These are phyloP conservation scores for Trichomonascus vanleenenianus DNA, from an alignment of 805 yeast genomes.

Conservation along the genomic window DNA sequence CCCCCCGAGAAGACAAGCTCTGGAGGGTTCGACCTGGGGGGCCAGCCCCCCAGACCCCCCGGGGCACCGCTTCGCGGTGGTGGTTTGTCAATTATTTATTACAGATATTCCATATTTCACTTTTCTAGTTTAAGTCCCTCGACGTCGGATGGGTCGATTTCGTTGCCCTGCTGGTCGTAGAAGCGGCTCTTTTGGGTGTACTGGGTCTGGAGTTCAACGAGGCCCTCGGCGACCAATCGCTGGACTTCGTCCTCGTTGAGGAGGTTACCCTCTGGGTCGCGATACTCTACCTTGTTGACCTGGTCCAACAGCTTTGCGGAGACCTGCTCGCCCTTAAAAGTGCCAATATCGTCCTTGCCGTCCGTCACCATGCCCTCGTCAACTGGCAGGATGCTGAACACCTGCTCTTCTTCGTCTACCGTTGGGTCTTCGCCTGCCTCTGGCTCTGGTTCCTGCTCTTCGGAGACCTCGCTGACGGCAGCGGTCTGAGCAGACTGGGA, in stretches of 20 bases:
- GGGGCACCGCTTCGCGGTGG: too few species aligned
- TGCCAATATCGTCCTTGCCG: not conserved
- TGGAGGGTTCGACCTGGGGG: too few species aligned
- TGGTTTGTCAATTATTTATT: not conserved
- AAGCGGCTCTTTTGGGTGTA: conserved; percentile 4
- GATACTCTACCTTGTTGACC: conserved; percentile 23
- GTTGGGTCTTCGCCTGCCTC: conserved; percentile 1
- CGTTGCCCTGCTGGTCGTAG: conserved; percentile 11
- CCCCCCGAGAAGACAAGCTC: too few species aligned
- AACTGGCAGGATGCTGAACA: not conserved
- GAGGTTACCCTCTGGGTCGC: conserved; percentile 33
- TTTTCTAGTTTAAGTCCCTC: not conserved
- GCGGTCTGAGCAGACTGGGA: too few species aligned
- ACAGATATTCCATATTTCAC: not conserved
- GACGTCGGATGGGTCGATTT: not conserved
- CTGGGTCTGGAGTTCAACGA: conserved; percentile 12
- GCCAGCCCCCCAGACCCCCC: too few species aligned
- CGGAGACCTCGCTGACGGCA: conserved; percentile 8
- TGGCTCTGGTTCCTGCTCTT: conserved; percentile 12
- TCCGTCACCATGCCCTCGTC: not conserved
- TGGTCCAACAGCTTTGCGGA: not conserved
- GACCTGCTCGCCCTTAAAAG: not conserved
- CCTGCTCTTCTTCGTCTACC: conserved; percentile 3
- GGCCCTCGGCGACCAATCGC: conserved; percentile 11
- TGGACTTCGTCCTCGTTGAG: conserved; percentile 21